Evolutionary conservation across 352 stramenopile genomes (phyloP).

Genomic region (Pythium aquatile): DNA sequence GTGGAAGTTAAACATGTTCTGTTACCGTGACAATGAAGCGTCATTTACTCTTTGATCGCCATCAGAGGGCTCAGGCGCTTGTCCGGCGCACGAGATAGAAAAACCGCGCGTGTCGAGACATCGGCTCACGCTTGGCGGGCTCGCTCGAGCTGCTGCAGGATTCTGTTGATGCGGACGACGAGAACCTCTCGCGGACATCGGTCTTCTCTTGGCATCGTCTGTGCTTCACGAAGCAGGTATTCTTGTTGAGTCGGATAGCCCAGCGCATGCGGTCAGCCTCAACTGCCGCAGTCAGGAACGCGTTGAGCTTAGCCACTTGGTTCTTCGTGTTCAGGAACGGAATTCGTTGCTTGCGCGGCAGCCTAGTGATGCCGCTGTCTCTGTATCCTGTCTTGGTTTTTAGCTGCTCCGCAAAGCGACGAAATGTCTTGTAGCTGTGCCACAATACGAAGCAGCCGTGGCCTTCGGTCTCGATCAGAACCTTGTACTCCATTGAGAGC

Average conservation of each 20-base stretch:
- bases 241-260: background rate
- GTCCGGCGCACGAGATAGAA: background rate
- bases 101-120: background rate
- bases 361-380: background rate
- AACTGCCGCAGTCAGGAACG: background rate
- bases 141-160: background rate
- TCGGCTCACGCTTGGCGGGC: no score
- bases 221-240: background rate
- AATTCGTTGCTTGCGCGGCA: background rate
- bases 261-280: background rate
- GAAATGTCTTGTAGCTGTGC: background rate
- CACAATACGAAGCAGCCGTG: background rate
- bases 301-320: background rate
- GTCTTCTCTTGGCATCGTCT: background rate
- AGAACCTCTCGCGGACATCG: background rate
- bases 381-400: background rate
- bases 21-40: no score
- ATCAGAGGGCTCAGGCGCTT: no score
- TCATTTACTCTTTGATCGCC: no score
- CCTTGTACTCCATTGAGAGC: background rate
- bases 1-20: no score
- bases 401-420: background rate
- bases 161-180: background rate
- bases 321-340: background rate
- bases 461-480: background rate